Percentiles rank a stretch among this genome's conserved stretches.
phyloP scores from a whole-genome alignment of 164 flowering plant genomes.

The Sextonia rubra region DNA sequence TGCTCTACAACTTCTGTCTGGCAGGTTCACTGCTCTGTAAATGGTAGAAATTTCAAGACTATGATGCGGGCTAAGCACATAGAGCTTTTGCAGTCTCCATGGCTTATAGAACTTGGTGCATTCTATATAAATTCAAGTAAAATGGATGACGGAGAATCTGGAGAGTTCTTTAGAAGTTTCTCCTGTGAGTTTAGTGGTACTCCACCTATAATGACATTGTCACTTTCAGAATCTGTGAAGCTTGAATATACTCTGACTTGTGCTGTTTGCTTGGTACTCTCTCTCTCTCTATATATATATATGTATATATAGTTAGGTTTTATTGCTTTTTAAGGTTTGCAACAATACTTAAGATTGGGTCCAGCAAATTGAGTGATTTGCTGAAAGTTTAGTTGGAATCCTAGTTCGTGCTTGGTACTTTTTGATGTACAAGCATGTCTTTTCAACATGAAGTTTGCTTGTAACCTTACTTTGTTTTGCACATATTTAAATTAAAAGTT shows the following conservation, averaged over 20 bases:
- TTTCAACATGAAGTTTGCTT: no score
- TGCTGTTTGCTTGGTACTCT: conserved; percentile 80
- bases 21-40: conserved; percentile 74
- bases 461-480: no score
- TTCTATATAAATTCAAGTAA: conserved; percentile 54
- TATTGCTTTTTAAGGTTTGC: background rate
- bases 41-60: conserved; percentile 66
- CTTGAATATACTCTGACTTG: conserved; percentile 71
- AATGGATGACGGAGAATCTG: conserved; percentile 26
- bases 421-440: no score
- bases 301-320: background rate
- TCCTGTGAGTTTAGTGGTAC: conserved; percentile 38
- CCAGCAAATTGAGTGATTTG: no score
- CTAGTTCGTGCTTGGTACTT: background rate
- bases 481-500: no score
- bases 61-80: conserved; percentile 62
- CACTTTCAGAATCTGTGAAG: conserved; percentile 51
- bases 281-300: background rate
- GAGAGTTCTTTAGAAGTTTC: conserved; percentile 30
- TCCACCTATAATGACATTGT: conserved; percentile 47
- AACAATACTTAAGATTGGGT: no score
- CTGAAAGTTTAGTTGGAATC: background rate
- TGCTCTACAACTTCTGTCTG: background rate
- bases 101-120: conserved; percentile 88
- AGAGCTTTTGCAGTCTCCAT: conserved; percentile 84